Conservation (phyloP, 164 flowering plant species). For the Chimonanthus praecox region DNA sequence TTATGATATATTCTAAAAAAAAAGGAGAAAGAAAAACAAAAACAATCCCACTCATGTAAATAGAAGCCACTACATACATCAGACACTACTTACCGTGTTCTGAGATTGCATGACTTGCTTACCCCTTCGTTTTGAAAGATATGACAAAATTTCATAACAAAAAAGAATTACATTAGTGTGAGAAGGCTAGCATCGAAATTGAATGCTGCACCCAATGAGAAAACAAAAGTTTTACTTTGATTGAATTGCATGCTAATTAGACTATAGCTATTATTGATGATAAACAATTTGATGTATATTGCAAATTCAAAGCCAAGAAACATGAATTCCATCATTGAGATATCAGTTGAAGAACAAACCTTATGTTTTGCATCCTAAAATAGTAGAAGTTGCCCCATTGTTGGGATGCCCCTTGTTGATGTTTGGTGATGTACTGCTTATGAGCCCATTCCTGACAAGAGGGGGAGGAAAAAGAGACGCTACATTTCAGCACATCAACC, state of each 20-base stretch:
- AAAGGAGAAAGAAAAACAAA: too few species aligned
- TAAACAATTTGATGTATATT: neutral
- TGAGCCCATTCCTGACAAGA: slow-evolving; percentile 91
- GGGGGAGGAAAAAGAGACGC: neutral
- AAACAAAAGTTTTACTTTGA: too few species aligned
- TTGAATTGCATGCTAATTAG: neutral
- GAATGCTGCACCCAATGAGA: too few species aligned
- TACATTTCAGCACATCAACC: neutral
- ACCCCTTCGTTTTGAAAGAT: too few species aligned
- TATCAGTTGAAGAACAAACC: slow-evolving; percentile 37
- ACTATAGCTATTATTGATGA: neutral
- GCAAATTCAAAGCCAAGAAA: neutral
- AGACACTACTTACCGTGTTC: too few species aligned
- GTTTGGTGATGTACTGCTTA: slow-evolving; percentile 86
- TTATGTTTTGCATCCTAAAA: slow-evolving; percentile 91
- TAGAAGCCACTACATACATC: too few species aligned
- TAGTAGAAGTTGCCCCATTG: slow-evolving; percentile 99
- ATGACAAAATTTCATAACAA: too few species aligned
- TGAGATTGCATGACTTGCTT: too few species aligned
- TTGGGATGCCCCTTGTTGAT: slow-evolving; percentile 96
- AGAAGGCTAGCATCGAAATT: too few species aligned
- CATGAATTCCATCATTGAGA: neutral
- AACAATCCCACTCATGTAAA: too few species aligned
- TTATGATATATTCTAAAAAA: too few species aligned
- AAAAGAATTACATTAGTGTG: too few species aligned